Evolutionary conservation across 352 stramenopile genomes (phyloP).

Genomic region (Phytophthora crassamura): DNA sequence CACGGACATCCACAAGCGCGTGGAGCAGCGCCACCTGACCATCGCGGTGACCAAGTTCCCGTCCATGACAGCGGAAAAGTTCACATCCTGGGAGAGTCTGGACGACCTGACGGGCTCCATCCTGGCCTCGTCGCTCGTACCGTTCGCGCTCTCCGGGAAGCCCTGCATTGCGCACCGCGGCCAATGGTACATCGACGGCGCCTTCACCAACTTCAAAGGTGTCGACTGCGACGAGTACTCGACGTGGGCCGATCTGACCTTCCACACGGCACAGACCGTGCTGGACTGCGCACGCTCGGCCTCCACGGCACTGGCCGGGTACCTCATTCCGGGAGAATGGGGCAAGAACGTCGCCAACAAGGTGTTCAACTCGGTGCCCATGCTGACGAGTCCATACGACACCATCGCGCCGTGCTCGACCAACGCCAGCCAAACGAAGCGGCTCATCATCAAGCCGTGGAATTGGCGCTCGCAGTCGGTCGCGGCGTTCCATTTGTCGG

Average conservation of each 20-base stretch:
- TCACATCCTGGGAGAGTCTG: constrained; percentile 59
- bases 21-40: constrained; percentile 46
- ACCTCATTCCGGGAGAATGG: constrained; percentile 46
- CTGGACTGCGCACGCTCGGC: constrained; percentile 47
- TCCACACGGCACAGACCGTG: constrained; percentile 56
- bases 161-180: constrained; percentile 67
- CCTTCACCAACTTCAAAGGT: constrained; percentile 78
- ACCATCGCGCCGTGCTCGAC: constrained; percentile 41
- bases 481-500: constrained; percentile 62
- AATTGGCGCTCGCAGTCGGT: constrained; percentile 65
- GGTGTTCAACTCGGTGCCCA: constrained; percentile 51
- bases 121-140: constrained; percentile 67
- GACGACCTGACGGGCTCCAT: constrained; percentile 76
- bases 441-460: constrained; percentile 69
- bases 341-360: constrained; percentile 56
- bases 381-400: constrained; percentile 54
- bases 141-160: constrained; percentile 69
- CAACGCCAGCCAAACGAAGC: constrained; percentile 19
- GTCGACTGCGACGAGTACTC: constrained; percentile 66
- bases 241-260: constrained; percentile 62
- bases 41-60: constrained; percentile 75
- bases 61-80: constrained; percentile 58
- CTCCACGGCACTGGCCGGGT: constrained; percentile 46
- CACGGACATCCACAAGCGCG: constrained; percentile 51
- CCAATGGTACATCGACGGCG: constrained; percentile 76